phyloP scores from a whole-genome alignment of 352 stramenopile species.

The Pythium coloratum region DNA sequence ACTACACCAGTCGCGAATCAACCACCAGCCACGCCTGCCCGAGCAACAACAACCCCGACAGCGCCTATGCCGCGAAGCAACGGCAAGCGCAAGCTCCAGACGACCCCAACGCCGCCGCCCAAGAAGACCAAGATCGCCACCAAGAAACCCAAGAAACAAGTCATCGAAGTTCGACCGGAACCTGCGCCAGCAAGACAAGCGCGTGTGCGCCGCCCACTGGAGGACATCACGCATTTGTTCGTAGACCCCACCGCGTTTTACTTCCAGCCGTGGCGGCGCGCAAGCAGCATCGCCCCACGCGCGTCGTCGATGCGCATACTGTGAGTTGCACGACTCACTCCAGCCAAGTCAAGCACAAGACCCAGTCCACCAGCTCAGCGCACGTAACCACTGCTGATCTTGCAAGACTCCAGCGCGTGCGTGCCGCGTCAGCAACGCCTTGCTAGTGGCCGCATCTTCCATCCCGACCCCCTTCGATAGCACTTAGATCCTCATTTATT shows the following conservation, averaged over 20 bases:
- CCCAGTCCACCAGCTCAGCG: background rate
- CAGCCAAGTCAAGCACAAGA: background rate
- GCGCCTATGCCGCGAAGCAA: conserved; percentile 10
- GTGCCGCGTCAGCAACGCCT: background rate
- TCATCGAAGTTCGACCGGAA: conserved; percentile 17
- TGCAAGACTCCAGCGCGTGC: background rate
- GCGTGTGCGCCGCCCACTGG: conserved; percentile 45
- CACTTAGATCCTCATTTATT: background rate
- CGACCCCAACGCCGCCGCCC: conserved; percentile 2
- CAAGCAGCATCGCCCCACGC: conserved; percentile 1
- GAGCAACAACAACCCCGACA: background rate
- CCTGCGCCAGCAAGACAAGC: conserved; percentile 2
- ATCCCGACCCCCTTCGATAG: background rate
- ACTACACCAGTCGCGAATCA: background rate
- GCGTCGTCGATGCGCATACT: conserved; percentile 9
- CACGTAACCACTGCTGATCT: background rate
- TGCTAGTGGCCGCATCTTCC: background rate
- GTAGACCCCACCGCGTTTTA: conserved; percentile 31
- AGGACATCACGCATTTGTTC: conserved; percentile 72
- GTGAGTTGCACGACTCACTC: background rate
- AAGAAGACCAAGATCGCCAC: conserved; percentile 8
- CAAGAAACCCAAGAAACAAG: conserved; percentile 14
- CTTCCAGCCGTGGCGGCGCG: conserved; percentile 19
- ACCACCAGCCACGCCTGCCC: background rate
- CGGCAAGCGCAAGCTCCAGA: conserved; percentile 22